Percentiles rank a stretch among this genome's conserved stretches.
Evolutionary conservation across 2,329 filamentous ascomycete species (phyloP).

Genomic region (Clonostachys sp.): DNA sequence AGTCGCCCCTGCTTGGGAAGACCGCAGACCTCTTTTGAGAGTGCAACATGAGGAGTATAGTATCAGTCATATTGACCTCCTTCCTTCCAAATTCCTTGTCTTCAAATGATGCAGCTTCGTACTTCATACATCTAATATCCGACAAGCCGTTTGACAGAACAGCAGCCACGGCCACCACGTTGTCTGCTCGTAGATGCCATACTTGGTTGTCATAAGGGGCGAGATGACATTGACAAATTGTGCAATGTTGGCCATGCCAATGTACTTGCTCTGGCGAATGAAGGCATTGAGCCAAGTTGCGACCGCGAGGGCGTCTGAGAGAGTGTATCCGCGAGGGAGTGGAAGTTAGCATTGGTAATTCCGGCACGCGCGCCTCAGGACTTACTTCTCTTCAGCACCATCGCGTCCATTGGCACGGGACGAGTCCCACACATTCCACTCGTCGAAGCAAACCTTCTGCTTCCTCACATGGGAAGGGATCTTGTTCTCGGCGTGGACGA

Average conservation of each 20-base stretch:
- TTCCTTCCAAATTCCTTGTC: too few relatives aligned
- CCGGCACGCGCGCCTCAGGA: neutral
- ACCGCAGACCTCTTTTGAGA: too few relatives aligned
- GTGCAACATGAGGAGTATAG: too few relatives aligned
- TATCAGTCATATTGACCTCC: too few relatives aligned
- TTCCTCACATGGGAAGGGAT: conserved; percentile 54
- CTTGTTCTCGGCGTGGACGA: conserved; percentile 65
- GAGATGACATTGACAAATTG: conserved; percentile 76
- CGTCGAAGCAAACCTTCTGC: conserved; percentile 75
- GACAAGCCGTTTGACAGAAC: conserved; percentile 32
- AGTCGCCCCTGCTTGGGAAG: too few relatives aligned
- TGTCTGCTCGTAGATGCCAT: conserved; percentile 64
- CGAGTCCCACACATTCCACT: conserved; percentile 83
- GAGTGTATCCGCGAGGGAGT: conserved; percentile 45
- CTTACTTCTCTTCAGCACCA: conserved; percentile 63
- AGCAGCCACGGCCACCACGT: conserved; percentile 72
- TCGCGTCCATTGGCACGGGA: conserved; percentile 63
- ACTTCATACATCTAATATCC: too few relatives aligned
- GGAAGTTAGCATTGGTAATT: too few relatives aligned
- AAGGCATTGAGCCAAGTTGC: conserved; percentile 76
- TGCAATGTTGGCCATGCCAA: conserved; percentile 77
- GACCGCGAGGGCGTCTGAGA: conserved; percentile 71
- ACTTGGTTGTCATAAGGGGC: conserved; percentile 66
- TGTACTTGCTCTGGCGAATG: conserved; percentile 62
- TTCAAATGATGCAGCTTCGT: too few relatives aligned